Base-by-base conservation (phyloP, 495 filamentous ascomycete genomes). In the Neurospora tetraspora region DNA sequence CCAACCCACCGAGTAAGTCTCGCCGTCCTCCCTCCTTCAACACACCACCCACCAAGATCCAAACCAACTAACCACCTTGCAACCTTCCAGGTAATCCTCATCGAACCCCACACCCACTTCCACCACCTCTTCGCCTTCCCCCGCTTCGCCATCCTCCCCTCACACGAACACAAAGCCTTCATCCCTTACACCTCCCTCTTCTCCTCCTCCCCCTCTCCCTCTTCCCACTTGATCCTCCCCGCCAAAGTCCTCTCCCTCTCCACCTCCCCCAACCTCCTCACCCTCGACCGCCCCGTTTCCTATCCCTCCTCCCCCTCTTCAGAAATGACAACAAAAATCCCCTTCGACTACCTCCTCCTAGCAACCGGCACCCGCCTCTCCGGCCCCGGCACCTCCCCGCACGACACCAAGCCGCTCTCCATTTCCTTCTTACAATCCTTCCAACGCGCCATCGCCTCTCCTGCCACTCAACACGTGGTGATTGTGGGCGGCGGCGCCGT, bases 401-500 rank as follows among this genome's bases (percentile, higher is more conserved):
- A 79, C 39, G 83, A 88, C 71, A 83, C 85, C 37, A 88, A 88
- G 70, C 69, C 68, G 1, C 37, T 69, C 0, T 72, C 76, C 2
- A 72, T 77, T 5, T n/a, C 39, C 8, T 89, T 89, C 69, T 81
- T 86, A 4, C 78, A 77, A 18, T 65, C 11, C 3, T 79, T 82
- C 69, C 83, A 86, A 27, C 31, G 40, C 7, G 68, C 37, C 20
- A 78, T 86, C 27, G 34, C 70, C 16, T 9, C 59, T 1, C 77
- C 86, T 4, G 73, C 78, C 11, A 84, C 82, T 0, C 14, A 31
- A 1, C 47, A 59, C 20, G 83, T 90, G 74, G 75, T 84, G 4
- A 82, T 91, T 39, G 80, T 89, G 4, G 89, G 89, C 10, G 89
- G 88, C 9, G 89, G 89, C 10, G 87, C 89, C 4, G 88, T 89